phyloP scores from a whole-genome alignment of 2,329 filamentous ascomycete species.

The Allantophomopsis cytisporea region DNA sequence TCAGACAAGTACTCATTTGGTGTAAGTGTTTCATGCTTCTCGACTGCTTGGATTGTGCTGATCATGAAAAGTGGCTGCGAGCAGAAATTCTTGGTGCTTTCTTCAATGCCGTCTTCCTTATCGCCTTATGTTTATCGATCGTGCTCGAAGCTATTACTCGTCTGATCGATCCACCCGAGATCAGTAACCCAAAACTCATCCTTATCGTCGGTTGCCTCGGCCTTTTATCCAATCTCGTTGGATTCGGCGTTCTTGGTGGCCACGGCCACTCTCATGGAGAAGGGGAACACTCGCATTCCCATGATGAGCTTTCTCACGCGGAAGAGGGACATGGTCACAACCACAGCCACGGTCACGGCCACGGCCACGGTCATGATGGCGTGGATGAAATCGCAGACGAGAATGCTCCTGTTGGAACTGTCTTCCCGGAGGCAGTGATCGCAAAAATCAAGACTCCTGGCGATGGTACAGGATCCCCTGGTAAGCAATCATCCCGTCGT shows the following conservation, averaged over 20 bases:
- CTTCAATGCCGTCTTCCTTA: constrained; percentile 94
- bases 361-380: constrained; percentile 20
- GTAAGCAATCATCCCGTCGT: constrained; percentile 2
- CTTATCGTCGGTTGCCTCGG: constrained; percentile 81
- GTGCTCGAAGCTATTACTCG: constrained; percentile 89
- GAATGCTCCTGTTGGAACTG: constrained; percentile 41
- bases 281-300: constrained; percentile 28
- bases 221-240: constrained; percentile 76
- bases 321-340: constrained; percentile 20
- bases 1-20: constrained; percentile 94
- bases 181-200: constrained; percentile 74
- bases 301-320: constrained; percentile 18
- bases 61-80: constrained; percentile 65
- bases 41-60: constrained; percentile 10
- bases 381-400: constrained; percentile 35
- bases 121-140: constrained; percentile 91
- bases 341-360: constrained; percentile 14
- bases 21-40: constrained; percentile 33
- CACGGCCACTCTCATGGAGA: constrained; percentile 75
- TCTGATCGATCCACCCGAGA: constrained; percentile 81
- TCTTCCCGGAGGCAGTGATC: constrained; percentile 48
- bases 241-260: constrained; percentile 83
- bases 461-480: constrained; percentile 7
- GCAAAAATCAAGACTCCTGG: constrained; percentile 26
- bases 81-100: constrained; percentile 93